Evolutionary conservation across 78 protist species (phyloP).

Genomic region (Dictyostelium purpureum): DNA sequence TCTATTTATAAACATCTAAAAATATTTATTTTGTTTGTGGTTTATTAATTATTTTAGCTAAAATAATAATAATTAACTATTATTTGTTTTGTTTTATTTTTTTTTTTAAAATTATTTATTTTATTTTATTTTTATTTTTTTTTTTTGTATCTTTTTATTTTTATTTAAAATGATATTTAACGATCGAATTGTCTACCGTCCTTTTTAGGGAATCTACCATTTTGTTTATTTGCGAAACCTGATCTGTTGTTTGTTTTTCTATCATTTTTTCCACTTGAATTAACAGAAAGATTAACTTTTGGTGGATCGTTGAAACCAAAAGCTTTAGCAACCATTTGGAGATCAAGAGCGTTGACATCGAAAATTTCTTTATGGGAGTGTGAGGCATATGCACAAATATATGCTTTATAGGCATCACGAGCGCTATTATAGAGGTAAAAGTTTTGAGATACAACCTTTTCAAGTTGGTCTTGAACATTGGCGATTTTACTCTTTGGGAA

Average conservation of each 20-base stretch:
- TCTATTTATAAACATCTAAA: too few relatives aligned
- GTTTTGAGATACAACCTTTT: slow-evolving; percentile 94
- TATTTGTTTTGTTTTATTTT: not conserved
- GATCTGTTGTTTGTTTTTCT: not conserved
- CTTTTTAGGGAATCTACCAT: not conserved
- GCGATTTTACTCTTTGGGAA: slow-evolving; percentile 96
- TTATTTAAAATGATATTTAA: not conserved
- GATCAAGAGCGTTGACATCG: slow-evolving; percentile 91
- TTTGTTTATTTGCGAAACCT: not conserved
- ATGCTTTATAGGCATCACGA: slow-evolving; percentile 96
- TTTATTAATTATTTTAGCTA: too few relatives aligned
- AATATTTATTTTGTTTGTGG: too few relatives aligned
- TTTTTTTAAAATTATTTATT: not conserved
- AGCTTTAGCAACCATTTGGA: slow-evolving; percentile 67
- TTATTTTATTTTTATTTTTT: not conserved
- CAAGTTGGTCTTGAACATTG: slow-evolving; percentile 95
- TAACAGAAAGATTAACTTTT: slow-evolving; percentile 24
- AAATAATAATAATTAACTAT: too few relatives aligned
- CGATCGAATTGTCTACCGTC: slow-evolving; percentile 53
- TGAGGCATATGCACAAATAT: slow-evolving; percentile 96
- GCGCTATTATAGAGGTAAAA: slow-evolving; percentile 96
- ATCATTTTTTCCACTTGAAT: slow-evolving; percentile 2
- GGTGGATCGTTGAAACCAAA: slow-evolving; percentile 85
- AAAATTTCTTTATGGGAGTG: slow-evolving; percentile 96
- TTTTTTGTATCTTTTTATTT: too few relatives aligned